These are phyloP conservation scores for Triglochin maritima DNA, from an alignment of 106 monocot genomes.

Conservation along the genomic window DNA sequence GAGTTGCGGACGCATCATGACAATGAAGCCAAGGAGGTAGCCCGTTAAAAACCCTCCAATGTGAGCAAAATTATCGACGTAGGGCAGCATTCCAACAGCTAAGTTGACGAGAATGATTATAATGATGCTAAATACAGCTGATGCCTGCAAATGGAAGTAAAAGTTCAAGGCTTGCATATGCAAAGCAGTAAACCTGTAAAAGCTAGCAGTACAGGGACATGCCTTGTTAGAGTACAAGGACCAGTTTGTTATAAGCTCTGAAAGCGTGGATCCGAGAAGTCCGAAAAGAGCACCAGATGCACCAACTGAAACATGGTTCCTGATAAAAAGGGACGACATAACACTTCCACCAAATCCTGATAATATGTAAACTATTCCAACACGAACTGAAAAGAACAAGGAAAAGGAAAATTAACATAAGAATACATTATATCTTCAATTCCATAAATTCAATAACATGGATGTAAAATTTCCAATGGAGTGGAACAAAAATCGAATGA, in stretches of 20 bases:
- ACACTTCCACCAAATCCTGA: conserved; percentile 19
- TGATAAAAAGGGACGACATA: conserved; percentile 10
- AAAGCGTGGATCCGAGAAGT: conserved; percentile 11
- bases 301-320: conserved; percentile 4
- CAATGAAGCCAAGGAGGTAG: conserved; percentile 11
- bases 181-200: not conserved
- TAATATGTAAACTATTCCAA: conserved; percentile 8
- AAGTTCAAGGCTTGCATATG: not conserved
- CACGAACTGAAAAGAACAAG: conserved; percentile 1
- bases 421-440: no score
- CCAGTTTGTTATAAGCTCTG: conserved; percentile 18
- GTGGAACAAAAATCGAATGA: no score
- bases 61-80: conserved; percentile 14
- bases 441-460: no score
- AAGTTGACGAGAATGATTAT: conserved; percentile 8
- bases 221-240: conserved; percentile 13
- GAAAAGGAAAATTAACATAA: not conserved
- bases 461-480: no score
- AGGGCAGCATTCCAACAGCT: conserved; percentile 10
- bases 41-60: conserved; percentile 16
- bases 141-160: not conserved
- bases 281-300: conserved; percentile 18
- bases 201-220: not conserved
- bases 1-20: conserved; percentile 13
- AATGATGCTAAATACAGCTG: conserved; percentile 1